These are phyloP conservation scores for Baorangia bicolor DNA, from an alignment of 768 basidiomycete species.

Conservation along the genomic window DNA sequence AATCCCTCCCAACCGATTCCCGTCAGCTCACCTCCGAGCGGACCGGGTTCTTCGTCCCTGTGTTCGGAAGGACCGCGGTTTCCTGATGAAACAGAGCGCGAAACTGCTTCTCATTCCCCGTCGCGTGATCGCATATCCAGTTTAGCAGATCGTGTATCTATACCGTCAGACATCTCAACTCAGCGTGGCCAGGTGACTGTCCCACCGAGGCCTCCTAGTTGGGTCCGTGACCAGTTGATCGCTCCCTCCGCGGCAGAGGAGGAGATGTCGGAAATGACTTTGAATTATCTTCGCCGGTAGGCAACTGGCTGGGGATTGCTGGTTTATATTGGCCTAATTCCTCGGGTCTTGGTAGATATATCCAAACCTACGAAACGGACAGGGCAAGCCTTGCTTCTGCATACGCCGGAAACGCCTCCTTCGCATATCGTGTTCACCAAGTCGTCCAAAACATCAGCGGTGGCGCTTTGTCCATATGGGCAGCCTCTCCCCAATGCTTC, in stretches of 20 bases:
- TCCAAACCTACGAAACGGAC: conserved; percentile 33
- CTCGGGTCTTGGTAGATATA: conserved; percentile 20
- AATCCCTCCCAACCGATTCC: neutral
- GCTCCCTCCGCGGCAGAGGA: conserved; percentile 17
- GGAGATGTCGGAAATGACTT: conserved; percentile 29
- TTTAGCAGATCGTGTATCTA: neutral
- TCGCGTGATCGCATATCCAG: neutral
- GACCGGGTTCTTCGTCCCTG: neutral
- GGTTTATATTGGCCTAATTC: conserved; percentile 1
- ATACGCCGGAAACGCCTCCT: conserved; percentile 30
- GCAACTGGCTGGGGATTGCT: conserved; percentile 2
- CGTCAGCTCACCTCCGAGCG: neutral
- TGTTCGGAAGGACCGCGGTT: neutral
- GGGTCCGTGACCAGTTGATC: neutral
- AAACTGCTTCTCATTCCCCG: neutral
- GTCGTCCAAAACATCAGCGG: neutral
- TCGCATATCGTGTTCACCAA: conserved; percentile 28
- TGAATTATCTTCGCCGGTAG: conserved; percentile 31
- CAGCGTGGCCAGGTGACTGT: neutral
- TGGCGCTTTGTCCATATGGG: neutral
- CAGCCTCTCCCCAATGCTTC: conserved; percentile 2
- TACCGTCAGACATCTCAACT: neutral
- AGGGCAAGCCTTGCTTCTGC: conserved; percentile 34
- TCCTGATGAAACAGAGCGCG: conserved; percentile 1
- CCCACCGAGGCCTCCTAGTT: neutral